Evolutionary conservation across 129 eudicot species (phyloP).

Genomic region (Scalesia atractyloides): DNA sequence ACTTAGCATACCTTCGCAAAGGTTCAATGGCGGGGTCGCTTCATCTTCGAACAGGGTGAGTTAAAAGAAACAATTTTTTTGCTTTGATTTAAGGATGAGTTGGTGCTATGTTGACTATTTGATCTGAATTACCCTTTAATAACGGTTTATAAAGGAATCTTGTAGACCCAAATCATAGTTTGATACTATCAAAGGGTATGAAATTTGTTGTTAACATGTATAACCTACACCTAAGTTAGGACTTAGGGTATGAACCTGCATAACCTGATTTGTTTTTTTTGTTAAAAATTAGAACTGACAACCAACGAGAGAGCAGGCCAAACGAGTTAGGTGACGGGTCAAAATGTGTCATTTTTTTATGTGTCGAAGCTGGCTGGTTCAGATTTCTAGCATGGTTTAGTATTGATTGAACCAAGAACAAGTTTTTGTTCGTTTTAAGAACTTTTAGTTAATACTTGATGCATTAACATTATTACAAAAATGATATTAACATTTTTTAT

Average conservation of each 20-base stretch:
- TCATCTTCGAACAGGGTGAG: slow-evolving; percentile 56
- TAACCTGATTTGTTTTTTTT: not conserved
- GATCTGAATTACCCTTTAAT: not conserved
- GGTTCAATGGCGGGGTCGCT: slow-evolving; percentile 47
- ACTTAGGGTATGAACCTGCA: not conserved
- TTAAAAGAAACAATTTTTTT: not conserved
- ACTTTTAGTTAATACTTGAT: not conserved
- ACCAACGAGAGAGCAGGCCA: not conserved
- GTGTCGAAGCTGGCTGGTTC: not conserved
- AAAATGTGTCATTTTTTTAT: not conserved
- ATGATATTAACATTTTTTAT: not conserved
- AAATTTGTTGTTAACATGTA: no score
- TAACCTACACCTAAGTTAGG: no score
- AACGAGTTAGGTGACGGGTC: not conserved
- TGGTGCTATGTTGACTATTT: slow-evolving; percentile 3
- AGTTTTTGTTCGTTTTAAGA: not conserved
- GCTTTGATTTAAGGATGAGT: not conserved
- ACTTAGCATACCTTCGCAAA: slow-evolving; percentile 91
- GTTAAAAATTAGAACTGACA: not conserved
- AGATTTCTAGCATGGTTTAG: not conserved
- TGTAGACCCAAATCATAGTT: no score
- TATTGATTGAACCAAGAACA: not conserved
- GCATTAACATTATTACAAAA: not conserved
- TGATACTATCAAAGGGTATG: no score
- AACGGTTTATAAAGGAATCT: not conserved